Evolutionary conservation across 2,329 filamentous ascomycete genomes (phyloP).

Genomic region (Cercospora sp.): DNA sequence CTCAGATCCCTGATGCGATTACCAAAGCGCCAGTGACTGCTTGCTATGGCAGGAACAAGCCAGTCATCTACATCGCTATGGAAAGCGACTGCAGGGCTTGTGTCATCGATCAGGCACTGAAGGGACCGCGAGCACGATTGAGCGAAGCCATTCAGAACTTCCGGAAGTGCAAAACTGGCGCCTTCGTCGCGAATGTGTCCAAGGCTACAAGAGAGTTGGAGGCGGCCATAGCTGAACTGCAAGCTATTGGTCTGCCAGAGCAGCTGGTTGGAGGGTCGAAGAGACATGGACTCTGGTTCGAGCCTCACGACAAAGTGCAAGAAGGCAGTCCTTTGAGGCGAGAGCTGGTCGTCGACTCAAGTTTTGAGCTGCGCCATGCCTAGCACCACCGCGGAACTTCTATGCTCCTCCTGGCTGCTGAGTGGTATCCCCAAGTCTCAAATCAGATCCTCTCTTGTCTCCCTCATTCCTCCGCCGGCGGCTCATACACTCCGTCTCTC

Average conservation of each 20-base stretch:
- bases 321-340: background rate
- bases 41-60: background rate
- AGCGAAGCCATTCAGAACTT: background rate
- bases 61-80: background rate
- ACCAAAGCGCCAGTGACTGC: background rate
- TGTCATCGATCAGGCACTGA: background rate
- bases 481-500: slow-evolving; percentile 31
- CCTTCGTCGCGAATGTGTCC: background rate
- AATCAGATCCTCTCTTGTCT: background rate
- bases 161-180: background rate
- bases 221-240: background rate
- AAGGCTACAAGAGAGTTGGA: background rate
- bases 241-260: background rate
- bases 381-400: background rate
- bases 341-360: background rate
- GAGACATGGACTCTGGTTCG: background rate
- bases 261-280: background rate
- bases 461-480: slow-evolving; percentile 13
- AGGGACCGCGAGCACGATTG: background rate
- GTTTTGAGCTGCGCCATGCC: background rate
- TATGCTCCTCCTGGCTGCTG: background rate
- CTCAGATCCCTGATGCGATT: background rate
- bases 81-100: background rate
- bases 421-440: background rate
- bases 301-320: background rate